Conservation (phyloP, 768 basidiomycete genomes). For the Melanogaster broomeanus region DNA sequence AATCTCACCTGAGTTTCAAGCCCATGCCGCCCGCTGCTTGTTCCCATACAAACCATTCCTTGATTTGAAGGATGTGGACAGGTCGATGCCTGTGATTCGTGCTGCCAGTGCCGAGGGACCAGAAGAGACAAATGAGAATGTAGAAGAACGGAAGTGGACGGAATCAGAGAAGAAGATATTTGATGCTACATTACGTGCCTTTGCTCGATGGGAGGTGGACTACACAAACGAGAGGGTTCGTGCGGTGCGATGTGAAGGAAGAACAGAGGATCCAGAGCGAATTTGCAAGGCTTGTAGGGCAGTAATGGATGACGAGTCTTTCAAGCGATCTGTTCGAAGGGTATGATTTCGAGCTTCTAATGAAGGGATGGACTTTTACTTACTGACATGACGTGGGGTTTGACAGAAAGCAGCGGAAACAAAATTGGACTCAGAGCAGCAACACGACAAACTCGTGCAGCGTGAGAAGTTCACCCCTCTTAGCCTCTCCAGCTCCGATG, state of each 20-base stretch:
- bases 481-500: too few relatives aligned
- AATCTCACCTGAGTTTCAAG: constrained; percentile 3
- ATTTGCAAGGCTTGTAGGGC: constrained; percentile 4
- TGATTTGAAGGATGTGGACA: background rate
- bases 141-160: constrained; percentile 2
- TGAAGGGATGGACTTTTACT: too few relatives aligned
- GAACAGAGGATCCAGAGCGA: background rate
- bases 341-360: background rate
- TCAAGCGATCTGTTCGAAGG: background rate
- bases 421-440: background rate
- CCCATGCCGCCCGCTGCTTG: constrained; percentile 1
- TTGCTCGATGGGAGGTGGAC: constrained; percentile 4
- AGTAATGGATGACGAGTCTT: background rate
- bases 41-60: constrained; percentile 3
- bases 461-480: background rate
- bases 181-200: background rate
- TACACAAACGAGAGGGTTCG: background rate
- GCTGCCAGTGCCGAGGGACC: background rate
- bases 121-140: background rate
- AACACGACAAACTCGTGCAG: background rate
- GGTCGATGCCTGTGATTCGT: background rate
- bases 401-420: background rate
- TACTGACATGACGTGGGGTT: too few relatives aligned
- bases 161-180: background rate
- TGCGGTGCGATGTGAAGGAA: constrained; percentile 4